These are phyloP conservation scores for Phytopythium sindhum DNA, from an alignment of 352 stramenopile genomes.

Conservation along the genomic window DNA sequence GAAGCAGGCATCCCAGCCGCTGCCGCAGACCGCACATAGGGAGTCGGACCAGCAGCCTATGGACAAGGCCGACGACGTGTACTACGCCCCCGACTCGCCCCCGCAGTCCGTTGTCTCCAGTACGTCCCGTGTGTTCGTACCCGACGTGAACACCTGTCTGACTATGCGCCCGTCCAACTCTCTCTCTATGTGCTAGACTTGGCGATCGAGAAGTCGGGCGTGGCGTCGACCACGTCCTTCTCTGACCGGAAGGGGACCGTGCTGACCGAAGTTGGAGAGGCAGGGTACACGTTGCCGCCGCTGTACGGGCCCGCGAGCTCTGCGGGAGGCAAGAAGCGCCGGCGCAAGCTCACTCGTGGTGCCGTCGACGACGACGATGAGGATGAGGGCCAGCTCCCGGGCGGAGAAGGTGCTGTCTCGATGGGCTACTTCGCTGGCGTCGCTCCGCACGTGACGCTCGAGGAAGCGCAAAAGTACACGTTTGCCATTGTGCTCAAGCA, in stretches of 20 bases:
- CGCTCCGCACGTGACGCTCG: slow-evolving; percentile 69
- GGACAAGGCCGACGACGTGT: slow-evolving; percentile 16
- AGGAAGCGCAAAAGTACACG: slow-evolving; percentile 88
- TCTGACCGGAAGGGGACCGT: slow-evolving; percentile 41
- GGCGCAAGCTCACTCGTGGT: slow-evolving; percentile 6
- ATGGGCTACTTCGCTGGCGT: slow-evolving; percentile 32
- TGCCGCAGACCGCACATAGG: slow-evolving; percentile 4
- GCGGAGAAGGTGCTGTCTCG: slow-evolving; percentile 11
- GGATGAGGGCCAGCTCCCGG: slow-evolving; percentile 15
- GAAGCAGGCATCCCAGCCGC: slow-evolving; percentile 1
- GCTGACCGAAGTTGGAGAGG: slow-evolving; percentile 56
- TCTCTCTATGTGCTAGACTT: background rate
- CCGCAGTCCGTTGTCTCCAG: slow-evolving; percentile 8
- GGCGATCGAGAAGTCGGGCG: slow-evolving; percentile 13
- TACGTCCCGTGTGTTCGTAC: slow-evolving; percentile 11
- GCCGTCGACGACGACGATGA: slow-evolving; percentile 11
- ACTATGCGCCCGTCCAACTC: too few species aligned
- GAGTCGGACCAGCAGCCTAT: background rate
- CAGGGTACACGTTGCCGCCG: slow-evolving; percentile 35
- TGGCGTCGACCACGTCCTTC: slow-evolving; percentile 18
- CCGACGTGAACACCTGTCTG: too few species aligned
- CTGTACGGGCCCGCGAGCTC: slow-evolving; percentile 14
- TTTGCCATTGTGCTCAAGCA: slow-evolving; percentile 85
- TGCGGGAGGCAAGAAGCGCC: background rate
- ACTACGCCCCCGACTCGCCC: slow-evolving; percentile 31